These are phyloP conservation scores for Clonostachys sp. DNA, from an alignment of 2,329 filamentous ascomycete species.

Conservation along the genomic window DNA sequence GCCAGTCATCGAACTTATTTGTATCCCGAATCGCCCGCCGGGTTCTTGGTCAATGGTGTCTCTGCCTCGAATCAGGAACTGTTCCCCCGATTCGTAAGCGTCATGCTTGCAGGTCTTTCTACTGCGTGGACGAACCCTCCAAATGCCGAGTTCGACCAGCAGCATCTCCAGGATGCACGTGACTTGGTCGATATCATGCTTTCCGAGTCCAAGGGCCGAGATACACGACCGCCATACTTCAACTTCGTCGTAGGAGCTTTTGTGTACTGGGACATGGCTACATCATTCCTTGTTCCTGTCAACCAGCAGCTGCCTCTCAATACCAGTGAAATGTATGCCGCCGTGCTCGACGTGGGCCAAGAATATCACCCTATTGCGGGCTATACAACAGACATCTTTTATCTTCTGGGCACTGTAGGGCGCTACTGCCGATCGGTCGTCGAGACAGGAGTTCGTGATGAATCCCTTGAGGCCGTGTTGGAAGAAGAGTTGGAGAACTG, in stretches of 20 bases:
- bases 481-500: background rate
- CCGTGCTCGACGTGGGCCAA: background rate
- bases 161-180: too few relatives aligned
- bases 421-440: background rate
- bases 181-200: too few relatives aligned
- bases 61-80: too few relatives aligned
- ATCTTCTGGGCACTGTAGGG: background rate
- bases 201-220: too few relatives aligned
- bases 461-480: background rate
- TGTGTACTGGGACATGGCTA: background rate
- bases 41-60: too few relatives aligned
- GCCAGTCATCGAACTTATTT: too few relatives aligned
- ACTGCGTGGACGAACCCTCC: too few relatives aligned
- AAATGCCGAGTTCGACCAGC: too few relatives aligned
- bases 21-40: too few relatives aligned
- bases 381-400: background rate
- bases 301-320: background rate
- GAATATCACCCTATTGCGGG: background rate
- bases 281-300: background rate
- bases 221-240: too few relatives aligned
- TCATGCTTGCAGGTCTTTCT: too few relatives aligned
- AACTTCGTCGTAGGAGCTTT: background rate
- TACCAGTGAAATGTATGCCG: background rate
- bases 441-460: background rate
- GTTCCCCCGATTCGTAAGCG: too few relatives aligned